A percentile compares a stretch with the other conserved stretches of the same genome.
Conservation (phyloP, 768 basidiomycete genomes). For the Termitomyces sp. region DNA sequence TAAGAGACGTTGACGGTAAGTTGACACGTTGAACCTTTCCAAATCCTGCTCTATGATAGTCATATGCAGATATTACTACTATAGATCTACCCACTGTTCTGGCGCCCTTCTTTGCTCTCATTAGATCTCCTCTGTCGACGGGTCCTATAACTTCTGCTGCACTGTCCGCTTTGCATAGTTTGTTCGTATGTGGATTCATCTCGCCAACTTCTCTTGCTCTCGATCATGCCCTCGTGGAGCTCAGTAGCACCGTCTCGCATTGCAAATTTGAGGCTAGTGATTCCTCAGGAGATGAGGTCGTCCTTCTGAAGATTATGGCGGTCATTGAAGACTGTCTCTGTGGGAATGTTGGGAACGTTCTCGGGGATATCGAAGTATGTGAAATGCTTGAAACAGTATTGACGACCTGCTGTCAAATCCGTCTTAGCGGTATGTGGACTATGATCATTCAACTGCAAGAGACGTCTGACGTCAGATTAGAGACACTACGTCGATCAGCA, state of each 20-base stretch:
- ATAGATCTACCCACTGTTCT: constrained; percentile 64
- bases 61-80: constrained; percentile 48
- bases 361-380: constrained; percentile 94
- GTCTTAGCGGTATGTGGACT: constrained; percentile 78
- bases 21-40: constrained; percentile 14
- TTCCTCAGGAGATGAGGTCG: constrained; percentile 96
- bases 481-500: constrained; percentile 82
- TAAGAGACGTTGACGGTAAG: constrained; percentile 68
- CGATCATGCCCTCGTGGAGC: constrained; percentile 67
- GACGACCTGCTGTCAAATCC: constrained; percentile 95
- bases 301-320: constrained; percentile 85
- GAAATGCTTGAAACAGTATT: constrained; percentile 98
- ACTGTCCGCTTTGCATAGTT: constrained; percentile 80
- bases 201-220: constrained; percentile 51
- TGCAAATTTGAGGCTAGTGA: constrained; percentile 99
- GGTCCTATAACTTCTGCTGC: constrained; percentile 97
- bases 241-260: constrained; percentile 88
- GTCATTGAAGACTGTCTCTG: constrained; percentile 85
- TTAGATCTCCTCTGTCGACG: constrained; percentile 91
- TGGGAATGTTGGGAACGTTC: constrained; percentile 57
- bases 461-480: constrained; percentile 34
- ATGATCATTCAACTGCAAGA: neutral
- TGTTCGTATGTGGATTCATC: constrained; percentile 80
- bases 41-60: neutral
- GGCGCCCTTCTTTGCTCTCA: constrained; percentile 87